Conservation (phyloP, 495 filamentous ascomycete species). For the Massariosphaeria phaeospora region DNA sequence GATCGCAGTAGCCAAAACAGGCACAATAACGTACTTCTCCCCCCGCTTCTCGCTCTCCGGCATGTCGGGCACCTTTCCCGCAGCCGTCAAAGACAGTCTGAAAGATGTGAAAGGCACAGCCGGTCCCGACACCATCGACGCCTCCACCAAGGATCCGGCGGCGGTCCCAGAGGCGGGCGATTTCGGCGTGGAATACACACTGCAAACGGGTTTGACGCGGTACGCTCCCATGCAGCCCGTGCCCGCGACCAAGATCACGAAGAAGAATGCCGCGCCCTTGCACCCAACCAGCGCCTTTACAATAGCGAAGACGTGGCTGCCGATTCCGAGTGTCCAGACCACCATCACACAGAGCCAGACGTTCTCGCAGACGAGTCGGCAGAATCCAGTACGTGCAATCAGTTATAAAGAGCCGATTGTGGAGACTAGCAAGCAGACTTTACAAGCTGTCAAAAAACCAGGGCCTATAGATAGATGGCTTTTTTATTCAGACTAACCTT, state of each 20-base stretch:
- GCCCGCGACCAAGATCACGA: slow-evolving; percentile 61
- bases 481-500: slow-evolving; percentile 12
- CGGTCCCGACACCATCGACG: slow-evolving; percentile 39
- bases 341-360: slow-evolving; percentile 60
- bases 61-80: slow-evolving; percentile 62
- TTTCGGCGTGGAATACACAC: slow-evolving; percentile 55
- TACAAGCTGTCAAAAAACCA: too few species aligned
- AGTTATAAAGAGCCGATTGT: too few species aligned
- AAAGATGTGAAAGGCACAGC: slow-evolving; percentile 45
- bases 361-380: slow-evolving; percentile 51
- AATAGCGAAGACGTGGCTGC: slow-evolving; percentile 55
- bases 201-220: slow-evolving; percentile 59
- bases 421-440: too few species aligned
- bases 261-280: slow-evolving; percentile 49
- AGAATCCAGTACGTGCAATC: slow-evolving; percentile 73
- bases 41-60: slow-evolving; percentile 59
- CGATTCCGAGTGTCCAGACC: slow-evolving; percentile 51
- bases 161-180: slow-evolving; percentile 23
- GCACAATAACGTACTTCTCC: slow-evolving; percentile 56
- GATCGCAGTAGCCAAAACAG: slow-evolving; percentile 48
- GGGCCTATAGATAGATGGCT: too few species aligned
- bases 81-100: slow-evolving; percentile 43
- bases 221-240: slow-evolving; percentile 71
- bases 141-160: slow-evolving; percentile 16
- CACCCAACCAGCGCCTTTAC: slow-evolving; percentile 59